Evolutionary conservation across 2,329 filamentous ascomycete species (phyloP).

Genomic region (Phyllosticta citribraziliensis): DNA sequence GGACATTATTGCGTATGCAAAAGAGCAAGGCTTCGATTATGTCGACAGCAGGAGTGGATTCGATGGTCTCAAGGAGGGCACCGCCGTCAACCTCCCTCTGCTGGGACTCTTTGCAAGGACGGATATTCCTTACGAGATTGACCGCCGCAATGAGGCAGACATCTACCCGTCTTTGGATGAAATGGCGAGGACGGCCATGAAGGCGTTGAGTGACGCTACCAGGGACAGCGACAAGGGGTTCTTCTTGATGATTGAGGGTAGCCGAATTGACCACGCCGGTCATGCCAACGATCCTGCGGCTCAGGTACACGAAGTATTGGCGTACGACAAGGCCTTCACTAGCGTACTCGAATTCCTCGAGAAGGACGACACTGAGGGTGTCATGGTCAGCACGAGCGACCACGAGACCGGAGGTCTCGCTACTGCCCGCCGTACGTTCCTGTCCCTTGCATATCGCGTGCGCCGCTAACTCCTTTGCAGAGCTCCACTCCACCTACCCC

Average conservation of each 20-base stretch:
- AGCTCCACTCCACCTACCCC: constrained; percentile 53
- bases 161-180: constrained; percentile 82
- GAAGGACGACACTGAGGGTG: constrained; percentile 58
- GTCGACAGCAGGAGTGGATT: constrained; percentile 64
- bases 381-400: constrained; percentile 85
- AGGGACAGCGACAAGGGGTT: constrained; percentile 81
- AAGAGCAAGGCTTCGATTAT: constrained; percentile 73
- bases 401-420: constrained; percentile 91
- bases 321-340: constrained; percentile 80
- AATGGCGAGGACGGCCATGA: constrained; percentile 78
- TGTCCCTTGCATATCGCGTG: background rate
- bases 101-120: constrained; percentile 73
- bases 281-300: constrained; percentile 47
- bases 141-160: constrained; percentile 68
- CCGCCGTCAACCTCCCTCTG: constrained; percentile 63
- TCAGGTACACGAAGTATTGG: constrained; percentile 74
- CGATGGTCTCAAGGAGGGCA: constrained; percentile 59
- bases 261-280: constrained; percentile 89
- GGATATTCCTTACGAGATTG: constrained; percentile 90
- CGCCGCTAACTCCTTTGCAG: constrained; percentile 19
- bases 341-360: constrained; percentile 78
- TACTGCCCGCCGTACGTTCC: constrained; percentile 59
- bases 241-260: constrained; percentile 98
- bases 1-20: constrained; percentile 65
- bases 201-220: constrained; percentile 70